Evolutionary conservation across 495 filamentous ascomycete species (phyloP), one percentile per base, ranked within the genome.

Genomic region (Parathielavia appendiculata): DNA sequence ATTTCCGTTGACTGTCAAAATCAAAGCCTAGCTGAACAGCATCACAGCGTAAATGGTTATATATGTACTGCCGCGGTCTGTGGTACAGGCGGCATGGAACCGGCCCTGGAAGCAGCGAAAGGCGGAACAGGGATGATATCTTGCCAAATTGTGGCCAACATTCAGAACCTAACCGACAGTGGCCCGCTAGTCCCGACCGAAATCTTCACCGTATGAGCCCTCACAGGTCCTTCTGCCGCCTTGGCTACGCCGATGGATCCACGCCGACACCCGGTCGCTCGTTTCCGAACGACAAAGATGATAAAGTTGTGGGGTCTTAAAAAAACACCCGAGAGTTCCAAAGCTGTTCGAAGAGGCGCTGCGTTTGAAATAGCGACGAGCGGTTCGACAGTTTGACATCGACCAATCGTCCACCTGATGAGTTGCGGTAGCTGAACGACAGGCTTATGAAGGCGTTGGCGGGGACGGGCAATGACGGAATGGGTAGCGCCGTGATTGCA

Each of bases 201-300:
- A n/a, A 14, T 51, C 51, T 58, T 53, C 41, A 17, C 36, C 19
- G 35, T 35, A 14, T 14, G 19, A 40, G 43, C 32, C 23, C n/a
- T 52, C 19, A 30, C 45, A 23, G 20, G 19, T 13, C 32, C 32
- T 45, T 30, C 30, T n/a, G n/a, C 57, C 38, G 49, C 41, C 48
- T 53, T 47, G 41, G 49, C 57, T 16, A 16, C 2, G 17, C 41
- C 40, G 50, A 47, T 23, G 54, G 60, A 52, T 61, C 63, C 63
- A 65, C 63, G 63, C 63, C 63, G 63, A 65, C 35, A 57, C 52
- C 63, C 63, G 63, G 22, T 3, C 34, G 7, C 40, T 19, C 13
- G 23, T 17, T 12, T 13, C 23, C 51, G 26, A 30, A 30, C 23
- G 39, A 34, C 34, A 35, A 36, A 56, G 19, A 47, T 32, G 56